Evolutionary conservation across 345 rosid species (phyloP), one percentile per base, ranked within the genome.

Genomic region (Murraya paniculata): DNA sequence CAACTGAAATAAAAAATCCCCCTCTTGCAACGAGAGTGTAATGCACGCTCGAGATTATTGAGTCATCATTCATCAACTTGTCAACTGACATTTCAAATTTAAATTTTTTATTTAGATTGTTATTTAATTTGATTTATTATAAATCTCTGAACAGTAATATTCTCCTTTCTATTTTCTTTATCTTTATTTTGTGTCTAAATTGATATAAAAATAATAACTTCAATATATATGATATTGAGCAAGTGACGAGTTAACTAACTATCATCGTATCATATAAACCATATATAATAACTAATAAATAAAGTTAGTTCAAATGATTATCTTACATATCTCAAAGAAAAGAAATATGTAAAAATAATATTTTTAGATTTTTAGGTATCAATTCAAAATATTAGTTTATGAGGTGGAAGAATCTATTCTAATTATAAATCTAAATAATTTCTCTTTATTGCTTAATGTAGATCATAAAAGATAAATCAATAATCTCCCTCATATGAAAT

Each of bases 391-490:
- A 50, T 14, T 50, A 16, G 2, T 50, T 2, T 1, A 18, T 48
- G 14, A 48, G 0, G 3, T 39, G 3, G 11, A 39, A 2, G 2
- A 3, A 41, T 3, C 0, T 2, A 11, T 41, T 7, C 0, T 10
- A 41, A 11, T 41, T 41, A 41, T 41, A 41, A 11, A 41, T 0
- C 0, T 4, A 41, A 41, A 0, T 41, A 41, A 41, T 41, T 41
- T 0, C 0, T 41, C 4, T 41, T 10, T 11, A 41, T 41, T 2
- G 1, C 1, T 0, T 41, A 10, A 11, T 41, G 16, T 11, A 41
- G 0, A 41, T 41, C 2, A 7, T 3, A 41, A 41, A 41, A 2
- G 4, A 41, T 4, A 41, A 41, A 11, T 41, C 16, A 41, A 41
- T 3, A 41, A 0, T 41, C 1, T 0, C 4, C 0, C 4, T 41